These are phyloP conservation scores for Medicago arabica DNA, from an alignment of 306 rosid species.

Conservation along the genomic window DNA sequence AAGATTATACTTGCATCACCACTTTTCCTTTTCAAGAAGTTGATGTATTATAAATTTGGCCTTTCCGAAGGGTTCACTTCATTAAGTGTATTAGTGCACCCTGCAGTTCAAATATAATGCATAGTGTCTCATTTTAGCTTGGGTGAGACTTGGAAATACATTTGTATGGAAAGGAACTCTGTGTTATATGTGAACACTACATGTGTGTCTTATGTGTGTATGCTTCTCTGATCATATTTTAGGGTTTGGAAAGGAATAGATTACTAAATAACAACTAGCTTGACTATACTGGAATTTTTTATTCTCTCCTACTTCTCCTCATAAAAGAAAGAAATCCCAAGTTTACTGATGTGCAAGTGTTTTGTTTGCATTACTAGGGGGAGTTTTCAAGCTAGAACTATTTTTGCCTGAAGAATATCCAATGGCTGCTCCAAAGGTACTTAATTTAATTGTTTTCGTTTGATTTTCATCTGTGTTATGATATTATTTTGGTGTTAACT, in stretches of 20 bases:
- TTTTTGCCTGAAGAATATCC: slow-evolving; percentile 99
- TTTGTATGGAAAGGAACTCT: not conserved
- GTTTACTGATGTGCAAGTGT: slow-evolving; percentile 11
- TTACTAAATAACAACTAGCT: slow-evolving; percentile 7
- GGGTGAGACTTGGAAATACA: not conserved
- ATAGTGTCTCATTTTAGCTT: not conserved
- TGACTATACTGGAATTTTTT: slow-evolving; percentile 11
- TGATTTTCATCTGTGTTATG: not conserved
- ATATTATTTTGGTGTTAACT: slow-evolving; percentile 22
- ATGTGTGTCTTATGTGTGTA: too few relatives aligned
- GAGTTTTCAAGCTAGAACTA: slow-evolving; percentile 95
- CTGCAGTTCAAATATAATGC: not conserved
- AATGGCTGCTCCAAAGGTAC: slow-evolving; percentile 99
- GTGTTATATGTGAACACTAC: too few relatives aligned
- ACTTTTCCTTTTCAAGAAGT: slow-evolving; percentile 8
- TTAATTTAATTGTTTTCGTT: slow-evolving; percentile 27
- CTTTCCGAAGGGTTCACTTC: not conserved
- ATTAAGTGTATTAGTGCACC: slow-evolving; percentile 7
- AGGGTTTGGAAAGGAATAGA: not conserved
- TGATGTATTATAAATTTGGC: not conserved
- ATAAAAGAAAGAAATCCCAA: too few relatives aligned
- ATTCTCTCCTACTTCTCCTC: not conserved
- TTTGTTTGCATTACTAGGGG: slow-evolving; percentile 59
- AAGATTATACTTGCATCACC: not conserved
- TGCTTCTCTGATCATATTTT: not conserved